Evolutionary conservation across 2,329 filamentous ascomycete species (phyloP).

Genomic region (Microdochium trichocladiopsis): DNA sequence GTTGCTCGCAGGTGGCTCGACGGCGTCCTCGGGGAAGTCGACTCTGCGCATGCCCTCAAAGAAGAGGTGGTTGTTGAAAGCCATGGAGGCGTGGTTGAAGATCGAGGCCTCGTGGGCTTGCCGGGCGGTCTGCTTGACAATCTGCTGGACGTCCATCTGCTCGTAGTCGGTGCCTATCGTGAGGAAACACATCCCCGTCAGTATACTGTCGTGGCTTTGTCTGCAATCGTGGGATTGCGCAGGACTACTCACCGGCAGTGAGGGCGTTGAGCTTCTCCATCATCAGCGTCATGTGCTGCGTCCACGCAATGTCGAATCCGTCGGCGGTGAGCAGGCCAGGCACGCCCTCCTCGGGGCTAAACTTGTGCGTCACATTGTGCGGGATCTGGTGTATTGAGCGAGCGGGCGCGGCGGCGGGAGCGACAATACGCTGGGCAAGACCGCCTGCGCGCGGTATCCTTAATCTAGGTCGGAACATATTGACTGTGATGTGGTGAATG

Average conservation of each 20-base stretch:
- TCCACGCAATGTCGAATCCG: constrained; percentile 74
- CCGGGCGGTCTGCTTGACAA: constrained; percentile 71
- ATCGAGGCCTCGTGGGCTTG: constrained; percentile 68
- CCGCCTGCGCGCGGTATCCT: constrained; percentile 38
- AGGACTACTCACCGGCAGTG: constrained; percentile 56
- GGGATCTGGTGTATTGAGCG: constrained; percentile 42
- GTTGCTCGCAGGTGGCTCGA: constrained; percentile 12
- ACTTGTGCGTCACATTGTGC: constrained; percentile 28
- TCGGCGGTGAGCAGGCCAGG: constrained; percentile 63
- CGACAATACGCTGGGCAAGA: constrained; percentile 25
- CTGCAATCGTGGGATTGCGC: no score
- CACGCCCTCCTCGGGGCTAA: constrained; percentile 37
- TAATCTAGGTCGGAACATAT: constrained; percentile 48
- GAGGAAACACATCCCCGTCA: not conserved
- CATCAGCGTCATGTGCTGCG: constrained; percentile 69
- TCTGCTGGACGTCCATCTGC: constrained; percentile 53
- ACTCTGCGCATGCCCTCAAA: constrained; percentile 48
- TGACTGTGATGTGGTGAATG: constrained; percentile 8
- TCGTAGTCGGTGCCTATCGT: constrained; percentile 57
- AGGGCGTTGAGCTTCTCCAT: constrained; percentile 69
- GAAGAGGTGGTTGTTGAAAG: constrained; percentile 85
- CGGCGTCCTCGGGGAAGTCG: constrained; percentile 8
- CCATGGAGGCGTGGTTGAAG: constrained; percentile 97
- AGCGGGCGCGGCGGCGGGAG: constrained; percentile 17
- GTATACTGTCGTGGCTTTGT: no score